These are phyloP conservation scores for Aspergillus asperescens DNA, from an alignment of 495 filamentous ascomycete genomes.

Conservation along the genomic window DNA sequence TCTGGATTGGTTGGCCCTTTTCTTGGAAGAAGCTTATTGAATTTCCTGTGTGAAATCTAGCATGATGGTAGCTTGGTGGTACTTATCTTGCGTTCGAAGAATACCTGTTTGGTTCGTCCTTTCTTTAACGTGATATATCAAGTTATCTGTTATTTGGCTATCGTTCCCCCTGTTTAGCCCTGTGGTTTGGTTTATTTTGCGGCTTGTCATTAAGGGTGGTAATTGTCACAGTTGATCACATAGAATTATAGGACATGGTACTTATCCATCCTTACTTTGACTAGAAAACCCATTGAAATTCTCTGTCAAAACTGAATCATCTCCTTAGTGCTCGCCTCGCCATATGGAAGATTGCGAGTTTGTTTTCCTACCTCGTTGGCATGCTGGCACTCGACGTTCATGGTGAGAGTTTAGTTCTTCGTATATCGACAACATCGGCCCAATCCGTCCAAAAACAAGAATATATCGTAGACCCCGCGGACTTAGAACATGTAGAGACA, in stretches of 20 bases:
- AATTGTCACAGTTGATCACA: background rate
- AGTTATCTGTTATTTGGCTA: background rate
- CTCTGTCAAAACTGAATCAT: no score
- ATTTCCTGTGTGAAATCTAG: background rate
- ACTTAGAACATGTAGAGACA: no score
- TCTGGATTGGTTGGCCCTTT: constrained; percentile 3
- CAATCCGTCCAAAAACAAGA: no score
- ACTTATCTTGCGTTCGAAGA: background rate
- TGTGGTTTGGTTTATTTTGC: constrained; percentile 7
- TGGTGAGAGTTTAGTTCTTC: no score
- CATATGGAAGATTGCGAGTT: no score
- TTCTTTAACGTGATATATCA: background rate
- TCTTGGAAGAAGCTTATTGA: background rate
- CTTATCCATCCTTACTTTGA: background rate
- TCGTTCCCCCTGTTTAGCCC: background rate
- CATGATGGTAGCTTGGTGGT: constrained; percentile 5
- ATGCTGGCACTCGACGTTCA: no score
- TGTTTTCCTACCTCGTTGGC: no score
- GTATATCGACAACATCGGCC: no score
- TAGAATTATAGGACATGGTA: constrained; percentile 5
- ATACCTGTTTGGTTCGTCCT: background rate
- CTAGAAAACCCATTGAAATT: background rate
- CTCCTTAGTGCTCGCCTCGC: no score
- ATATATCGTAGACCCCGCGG: no score
- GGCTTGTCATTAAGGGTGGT: background rate